A percentile compares a stretch with the other conserved stretches of the same genome.
phyloP scores from a whole-genome alignment of 2,329 filamentous ascomycete genomes.

The Epicoccum sorghinum region DNA sequence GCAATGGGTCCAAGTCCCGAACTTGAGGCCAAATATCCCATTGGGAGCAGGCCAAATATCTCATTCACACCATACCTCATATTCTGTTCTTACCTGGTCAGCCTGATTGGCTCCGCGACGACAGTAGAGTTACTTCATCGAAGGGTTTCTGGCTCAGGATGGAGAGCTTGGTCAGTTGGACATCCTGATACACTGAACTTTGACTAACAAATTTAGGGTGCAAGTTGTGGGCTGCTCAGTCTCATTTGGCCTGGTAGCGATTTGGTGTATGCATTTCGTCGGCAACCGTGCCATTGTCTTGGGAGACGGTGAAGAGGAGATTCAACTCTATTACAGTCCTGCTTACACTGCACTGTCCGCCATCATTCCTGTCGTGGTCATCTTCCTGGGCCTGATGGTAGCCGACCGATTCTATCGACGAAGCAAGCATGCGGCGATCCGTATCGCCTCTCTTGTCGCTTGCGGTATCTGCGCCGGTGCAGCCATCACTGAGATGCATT shows the following conservation, averaged over 20 bases:
- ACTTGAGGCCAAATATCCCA: conserved; percentile 34
- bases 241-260: conserved; percentile 56
- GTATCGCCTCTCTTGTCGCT: conserved; percentile 49
- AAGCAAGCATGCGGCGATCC: conserved; percentile 34
- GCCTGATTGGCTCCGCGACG: conserved; percentile 76
- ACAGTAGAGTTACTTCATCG: conserved; percentile 83
- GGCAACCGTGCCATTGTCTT: conserved; percentile 81
- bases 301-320: conserved; percentile 60
- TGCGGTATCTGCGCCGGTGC: conserved; percentile 74
- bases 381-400: conserved; percentile 73
- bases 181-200: conserved; percentile 27
- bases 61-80: conserved; percentile 54
- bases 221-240: conserved; percentile 51
- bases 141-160: conserved; percentile 64
- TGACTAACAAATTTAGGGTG: conserved; percentile 38
- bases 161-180: conserved; percentile 40
- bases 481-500: conserved; percentile 85
- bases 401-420: conserved; percentile 56
- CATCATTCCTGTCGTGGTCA: conserved; percentile 77
- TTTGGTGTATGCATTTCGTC: conserved; percentile 74
- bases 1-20: conserved; percentile 18
- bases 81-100: conserved; percentile 66
- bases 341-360: conserved; percentile 78
- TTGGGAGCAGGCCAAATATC: conserved; percentile 47
- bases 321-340: conserved; percentile 76